Evolutionary conservation across 2,329 filamentous ascomycete species (phyloP).

Genomic region (Setomelanomma holmii): DNA sequence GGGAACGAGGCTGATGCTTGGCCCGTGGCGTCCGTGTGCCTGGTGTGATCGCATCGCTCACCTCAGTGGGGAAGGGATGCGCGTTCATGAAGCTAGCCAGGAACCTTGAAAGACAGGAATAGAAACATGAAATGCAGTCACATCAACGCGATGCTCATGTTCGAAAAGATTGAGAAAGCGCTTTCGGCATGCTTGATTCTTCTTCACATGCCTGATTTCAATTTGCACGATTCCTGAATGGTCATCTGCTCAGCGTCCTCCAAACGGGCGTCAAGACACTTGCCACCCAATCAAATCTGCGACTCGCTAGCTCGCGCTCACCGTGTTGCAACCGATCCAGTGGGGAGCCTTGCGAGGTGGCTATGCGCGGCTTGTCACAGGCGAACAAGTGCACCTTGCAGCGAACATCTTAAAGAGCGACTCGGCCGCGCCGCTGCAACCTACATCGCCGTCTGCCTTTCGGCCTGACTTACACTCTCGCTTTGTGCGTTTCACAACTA

Average conservation of each 20-base stretch:
- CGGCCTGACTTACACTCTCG: slow-evolving; percentile 7
- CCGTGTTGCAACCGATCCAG: slow-evolving; percentile 9
- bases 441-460: slow-evolving; percentile 7
- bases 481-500: slow-evolving; percentile 12
- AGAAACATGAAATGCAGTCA: background rate
- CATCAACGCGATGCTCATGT: background rate
- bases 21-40: background rate
- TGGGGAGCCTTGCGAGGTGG: slow-evolving; percentile 16
- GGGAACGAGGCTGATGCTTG: background rate
- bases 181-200: background rate
- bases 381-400: slow-evolving; percentile 10
- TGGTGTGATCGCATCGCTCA: background rate
- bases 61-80: slow-evolving; percentile 1
- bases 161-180: background rate
- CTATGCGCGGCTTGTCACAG: slow-evolving; percentile 19
- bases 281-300: slow-evolving; percentile 14
- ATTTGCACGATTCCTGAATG: slow-evolving; percentile 9
- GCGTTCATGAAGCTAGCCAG: background rate
- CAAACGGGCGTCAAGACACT: slow-evolving; percentile 10
- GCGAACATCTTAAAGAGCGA: slow-evolving; percentile 17
- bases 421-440: slow-evolving; percentile 14
- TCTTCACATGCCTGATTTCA: background rate
- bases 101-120: slow-evolving; percentile 4
- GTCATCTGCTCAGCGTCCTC: slow-evolving; percentile 2
- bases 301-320: slow-evolving; percentile 4